Evolutionary conservation across 169 alveolate species (phyloP), one percentile per base, ranked within the genome.

Genomic region (Eimeria praecox): DNA sequence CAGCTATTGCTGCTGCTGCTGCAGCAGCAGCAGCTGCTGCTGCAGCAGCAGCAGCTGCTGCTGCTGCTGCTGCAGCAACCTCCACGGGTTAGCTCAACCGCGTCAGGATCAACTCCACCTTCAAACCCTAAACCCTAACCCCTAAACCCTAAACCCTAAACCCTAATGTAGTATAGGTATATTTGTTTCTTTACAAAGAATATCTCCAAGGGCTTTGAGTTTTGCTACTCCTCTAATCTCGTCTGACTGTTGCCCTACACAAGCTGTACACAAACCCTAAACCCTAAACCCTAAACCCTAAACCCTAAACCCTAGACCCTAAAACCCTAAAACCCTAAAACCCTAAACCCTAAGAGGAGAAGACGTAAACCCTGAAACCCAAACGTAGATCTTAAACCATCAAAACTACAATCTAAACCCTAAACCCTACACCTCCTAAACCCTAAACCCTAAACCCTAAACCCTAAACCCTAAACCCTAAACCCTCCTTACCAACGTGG

Each of bases 401-500:
- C 66, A 2, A 56, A n/a, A n/a, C n/a, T 16, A 16, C 4, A 56
- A 14, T 9, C 10, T 16, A 56, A 56, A 56, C 73, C 66, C 66
- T 20, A 56, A 56, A 56, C 66, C 66, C n/a, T n/a, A n/a, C n/a
- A n/a, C n/a, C n/a, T n/a, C 18, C 20, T 56, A 56, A 56, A 20
- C n/a, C 86, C 56, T 75, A 75, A 44, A 42, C 49, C 40, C 56
- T 42, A 73, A 44, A 38, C 49, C 49, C 20, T 30, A 35, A n/a
- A 59, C 56, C 49, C 16, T 42, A 89, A 20, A 56, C 66, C 66
- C 66, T 56, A 56, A 56, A n/a, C 66, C 59, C 80, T 49, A 2
- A n/a, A 75, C 98, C n/a, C n/a, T n/a, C n/a, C n/a, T 35, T 82
- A 97, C 98, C 98, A 35, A 99, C 98, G 97, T 99, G 99, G 97